Evolutionary conservation across 352 stramenopile genomes (phyloP).

Genomic region (Phytophthora citricola): DNA sequence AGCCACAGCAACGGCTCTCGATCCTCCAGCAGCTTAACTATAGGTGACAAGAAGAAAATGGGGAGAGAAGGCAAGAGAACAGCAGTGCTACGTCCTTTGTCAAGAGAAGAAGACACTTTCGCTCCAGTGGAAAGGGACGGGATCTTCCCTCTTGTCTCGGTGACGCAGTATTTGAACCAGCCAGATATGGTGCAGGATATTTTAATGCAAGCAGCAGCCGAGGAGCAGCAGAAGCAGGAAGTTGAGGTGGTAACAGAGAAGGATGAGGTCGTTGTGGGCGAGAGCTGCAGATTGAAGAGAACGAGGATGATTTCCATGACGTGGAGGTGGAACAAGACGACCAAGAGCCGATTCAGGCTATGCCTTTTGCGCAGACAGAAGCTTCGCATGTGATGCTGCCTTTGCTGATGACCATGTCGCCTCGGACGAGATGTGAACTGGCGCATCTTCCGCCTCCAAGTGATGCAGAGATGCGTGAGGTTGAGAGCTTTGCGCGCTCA

Average conservation of each 20-base stretch:
- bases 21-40: background rate
- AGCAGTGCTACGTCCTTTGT: conserved; percentile 13
- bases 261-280: background rate
- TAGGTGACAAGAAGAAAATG: background rate
- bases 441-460: conserved; percentile 46
- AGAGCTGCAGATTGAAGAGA: conserved; percentile 3
- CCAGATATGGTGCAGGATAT: conserved; percentile 44
- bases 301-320: background rate
- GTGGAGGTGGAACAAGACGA: conserved; percentile 4
- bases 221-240: conserved; percentile 3
- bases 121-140: background rate
- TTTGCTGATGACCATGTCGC: conserved; percentile 56
- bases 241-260: background rate
- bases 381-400: conserved; percentile 31
- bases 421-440: conserved; percentile 50
- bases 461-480: conserved; percentile 40
- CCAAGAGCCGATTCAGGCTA: background rate
- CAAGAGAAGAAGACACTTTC: conserved; percentile 43
- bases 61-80: conserved; percentile 2
- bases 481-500: conserved; percentile 53
- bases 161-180: conserved; percentile 55
- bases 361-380: background rate
- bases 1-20: conserved; percentile 1
- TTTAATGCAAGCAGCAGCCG: conserved; percentile 6
- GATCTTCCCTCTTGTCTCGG: conserved; percentile 25